Base-by-base conservation (phyloP, 2,329 filamentous ascomycete genomes). In the Didymellaceae sp. region DNA sequence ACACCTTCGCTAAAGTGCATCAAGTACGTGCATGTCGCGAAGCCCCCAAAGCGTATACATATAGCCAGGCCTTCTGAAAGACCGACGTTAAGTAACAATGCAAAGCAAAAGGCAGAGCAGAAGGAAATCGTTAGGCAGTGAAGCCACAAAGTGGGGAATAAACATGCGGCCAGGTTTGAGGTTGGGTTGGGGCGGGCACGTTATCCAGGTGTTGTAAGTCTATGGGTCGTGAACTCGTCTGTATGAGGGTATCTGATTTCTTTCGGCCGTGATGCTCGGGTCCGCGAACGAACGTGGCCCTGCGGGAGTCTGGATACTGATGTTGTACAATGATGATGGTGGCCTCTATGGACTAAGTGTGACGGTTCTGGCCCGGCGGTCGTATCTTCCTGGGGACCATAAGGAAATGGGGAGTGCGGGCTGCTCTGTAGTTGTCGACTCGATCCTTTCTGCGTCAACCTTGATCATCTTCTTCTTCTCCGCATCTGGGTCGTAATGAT, bases 171-270 rank as follows among this genome's bases (percentile, higher is more conserved):
- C 35, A 37, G 37, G 35, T 45, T 32, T 31, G 45, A 35, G 16
- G 31, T 37, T 42, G 45, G 22, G 18, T 31, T 37, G 17, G 45
- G 22, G 18, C 35, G 35, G 17, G 31, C 28, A 33, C 35, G 16
- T 25, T 28, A 32, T 33, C 33, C 43, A 44, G 28, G 47, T 44
- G 26, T 43, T 47, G 55, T 66, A 61, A 53, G 42, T 71, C 68
- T 70, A 71, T 67, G 57, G 55, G 63, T 71, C 68, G 65, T 71
- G 62, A 71, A 66, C 57, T 67, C 67, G 62, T 70, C 50, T 69
- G 57, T 68, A 66, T 59, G 54, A 58, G 66, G 68, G 68, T 71
- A 70, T 71, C 66, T 59, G 65, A 53, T 65, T 69, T 62, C 59
- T 59, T 62, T 63, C 55, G 57, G 55, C 48, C 54, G 58, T 62